A percentile compares a stretch with the other conserved stretches of the same genome.
These are phyloP conservation scores for Crithidia bombi DNA, from an alignment of 208 protist species.

Conservation along the genomic window DNA sequence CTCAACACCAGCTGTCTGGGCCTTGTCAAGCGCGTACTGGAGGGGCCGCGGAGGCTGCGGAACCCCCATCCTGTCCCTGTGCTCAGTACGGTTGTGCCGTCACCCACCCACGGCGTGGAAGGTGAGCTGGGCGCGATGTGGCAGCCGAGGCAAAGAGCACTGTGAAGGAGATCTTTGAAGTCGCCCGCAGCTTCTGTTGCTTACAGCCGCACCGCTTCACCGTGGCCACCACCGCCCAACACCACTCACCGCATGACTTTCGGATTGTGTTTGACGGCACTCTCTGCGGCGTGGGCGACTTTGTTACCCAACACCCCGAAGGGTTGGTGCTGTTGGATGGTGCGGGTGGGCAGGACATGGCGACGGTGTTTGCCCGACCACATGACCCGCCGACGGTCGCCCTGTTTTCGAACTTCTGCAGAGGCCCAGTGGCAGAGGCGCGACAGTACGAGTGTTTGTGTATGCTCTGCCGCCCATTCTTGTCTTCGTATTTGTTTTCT, in stretches of 20 bases:
- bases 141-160: constrained; percentile 11
- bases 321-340: constrained; percentile 59
- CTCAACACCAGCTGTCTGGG: constrained; percentile 9
- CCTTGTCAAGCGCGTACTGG: constrained; percentile 2
- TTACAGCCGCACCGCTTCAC: constrained; percentile 47
- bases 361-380: constrained; percentile 53
- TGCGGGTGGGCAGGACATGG: constrained; percentile 67
- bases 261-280: constrained; percentile 79
- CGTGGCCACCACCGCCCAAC: constrained; percentile 51
- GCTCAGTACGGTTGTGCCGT: too few relatives aligned
- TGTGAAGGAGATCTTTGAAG: constrained; percentile 42
- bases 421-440: constrained; percentile 42
- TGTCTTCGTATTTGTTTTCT: not conserved
- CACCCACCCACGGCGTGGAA: not conserved
- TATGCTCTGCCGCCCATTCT: not conserved
- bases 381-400: constrained; percentile 51
- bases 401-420: constrained; percentile 65
- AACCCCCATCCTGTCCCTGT: not conserved
- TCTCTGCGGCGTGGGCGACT: constrained; percentile 73
- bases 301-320: constrained; percentile 65
- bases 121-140: not conserved
- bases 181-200: constrained; percentile 47
- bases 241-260: constrained; percentile 47
- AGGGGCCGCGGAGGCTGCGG: not conserved
- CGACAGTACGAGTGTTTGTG: too few relatives aligned